Base-by-base conservation (phyloP, 108 stramenopile genomes). In the Conticribra guillardii region DNA sequence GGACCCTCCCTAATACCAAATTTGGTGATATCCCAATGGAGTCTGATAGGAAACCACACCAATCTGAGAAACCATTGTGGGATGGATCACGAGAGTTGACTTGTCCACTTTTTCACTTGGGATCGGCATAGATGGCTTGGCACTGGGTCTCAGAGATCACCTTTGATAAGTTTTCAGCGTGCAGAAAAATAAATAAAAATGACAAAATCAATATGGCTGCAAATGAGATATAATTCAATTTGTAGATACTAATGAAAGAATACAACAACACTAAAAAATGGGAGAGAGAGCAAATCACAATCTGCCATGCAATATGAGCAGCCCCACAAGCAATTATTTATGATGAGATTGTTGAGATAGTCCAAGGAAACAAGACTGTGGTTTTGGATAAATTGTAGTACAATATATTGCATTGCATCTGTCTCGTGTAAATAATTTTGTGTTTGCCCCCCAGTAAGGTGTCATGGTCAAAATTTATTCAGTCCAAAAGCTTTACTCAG, bases 11-110 rank as follows among this genome's bases (percentile, higher is more conserved):
- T n/a, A n/a, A n/a, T n/a, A n/a, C n/a, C n/a, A n/a, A n/a, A n/a
- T 97, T 18, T 63, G 54, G 18, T 84, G 64, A 75, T 94, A 97
- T 2, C 89, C 95, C 51, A 83, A 51, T 0, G 89, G 64, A 37
- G 97, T 94, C 28, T 95, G 85, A 73, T 97, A 97, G 48, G 86
- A 89, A 7, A 97, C 74, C 97, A 97, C 96, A 17, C 87, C 97
- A 30, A 97, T 85, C 74, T 96, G 90, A 84, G 16, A 97, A 74
- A 37, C 97, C 97, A 23, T 61, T 65, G 27, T 51, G 33, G 30
- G 88, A 85, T 47, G 85, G 88, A 54, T 88, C 85, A n/a, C 87
- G 76, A 0, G 83, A 62, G 32, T 86, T 66, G 47, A 86, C 84
- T 26, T 63, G 45, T 31, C 92, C 85, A 23, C 69, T 72, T 23